Evolutionary conservation across 495 filamentous ascomycete species (phyloP).

Genomic region (Talaromyces liani): DNA sequence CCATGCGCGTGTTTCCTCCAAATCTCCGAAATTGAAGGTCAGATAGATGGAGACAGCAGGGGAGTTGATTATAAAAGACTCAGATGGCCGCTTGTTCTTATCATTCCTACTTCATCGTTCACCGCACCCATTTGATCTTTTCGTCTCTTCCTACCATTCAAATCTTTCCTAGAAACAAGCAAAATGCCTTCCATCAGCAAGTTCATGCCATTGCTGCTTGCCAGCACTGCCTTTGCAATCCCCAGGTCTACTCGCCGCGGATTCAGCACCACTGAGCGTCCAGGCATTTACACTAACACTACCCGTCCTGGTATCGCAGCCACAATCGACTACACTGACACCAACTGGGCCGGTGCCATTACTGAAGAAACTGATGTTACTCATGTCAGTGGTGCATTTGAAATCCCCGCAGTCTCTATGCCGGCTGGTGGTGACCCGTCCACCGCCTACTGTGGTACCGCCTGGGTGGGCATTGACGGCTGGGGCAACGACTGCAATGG

Average conservation of each 20-base stretch:
- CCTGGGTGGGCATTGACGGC: slow-evolving; percentile 60
- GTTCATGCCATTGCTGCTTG: slow-evolving; percentile 1
- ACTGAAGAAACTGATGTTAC: slow-evolving; percentile 18
- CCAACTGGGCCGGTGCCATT: slow-evolving; percentile 7
- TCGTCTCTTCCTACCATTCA: background rate
- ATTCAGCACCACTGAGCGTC: background rate
- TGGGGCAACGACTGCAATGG: slow-evolving; percentile 38
- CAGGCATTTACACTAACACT: background rate
- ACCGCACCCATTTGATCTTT: background rate
- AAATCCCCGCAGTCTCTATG: slow-evolving; percentile 43
- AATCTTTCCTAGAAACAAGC: background rate
- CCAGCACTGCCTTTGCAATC: background rate
- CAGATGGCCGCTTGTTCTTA: background rate
- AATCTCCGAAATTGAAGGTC: background rate
- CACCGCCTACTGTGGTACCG: slow-evolving; percentile 29
- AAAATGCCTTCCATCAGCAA: slow-evolving; percentile 3
- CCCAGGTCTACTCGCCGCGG: background rate
- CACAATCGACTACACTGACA: slow-evolving; percentile 1
- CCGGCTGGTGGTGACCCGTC: slow-evolving; percentile 29
- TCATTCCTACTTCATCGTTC: too few species aligned
- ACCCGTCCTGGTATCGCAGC: background rate
- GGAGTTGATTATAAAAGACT: background rate
- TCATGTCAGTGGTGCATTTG: slow-evolving; percentile 47
- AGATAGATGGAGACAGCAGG: background rate
- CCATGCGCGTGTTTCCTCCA: background rate